A percentile compares a stretch with the other conserved stretches of the same genome.
Evolutionary conservation across 352 stramenopile species (phyloP).

Genomic region (Phytopythium oedochilum): DNA sequence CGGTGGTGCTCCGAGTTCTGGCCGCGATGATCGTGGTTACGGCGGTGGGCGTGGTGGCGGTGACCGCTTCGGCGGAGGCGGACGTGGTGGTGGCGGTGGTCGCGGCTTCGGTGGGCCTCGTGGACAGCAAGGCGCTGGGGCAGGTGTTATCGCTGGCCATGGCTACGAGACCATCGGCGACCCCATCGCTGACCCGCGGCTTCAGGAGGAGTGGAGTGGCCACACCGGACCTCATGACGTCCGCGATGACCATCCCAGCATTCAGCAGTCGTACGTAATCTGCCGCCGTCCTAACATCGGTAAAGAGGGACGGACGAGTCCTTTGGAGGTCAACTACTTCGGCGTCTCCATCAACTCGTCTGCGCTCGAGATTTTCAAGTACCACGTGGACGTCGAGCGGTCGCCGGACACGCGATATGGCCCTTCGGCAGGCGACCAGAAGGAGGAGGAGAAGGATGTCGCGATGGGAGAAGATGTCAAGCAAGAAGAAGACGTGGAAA

Average conservation of each 20-base stretch:
- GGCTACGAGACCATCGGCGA: conserved; percentile 54
- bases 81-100: conserved; percentile 24
- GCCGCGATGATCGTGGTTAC: conserved; percentile 8
- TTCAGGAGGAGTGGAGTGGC: conserved; percentile 47
- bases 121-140: conserved; percentile 27
- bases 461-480: conserved; percentile 29
- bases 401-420: conserved; percentile 53
- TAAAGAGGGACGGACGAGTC: conserved; percentile 24
- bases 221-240: conserved; percentile 26
- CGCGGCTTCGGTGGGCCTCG: conserved; percentile 26
- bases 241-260: conserved; percentile 28
- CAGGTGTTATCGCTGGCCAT: conserved; percentile 30
- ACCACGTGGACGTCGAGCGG: conserved; percentile 58
- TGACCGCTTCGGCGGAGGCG: conserved; percentile 19
- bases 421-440: conserved; percentile 28
- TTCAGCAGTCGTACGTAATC: conserved; percentile 39
- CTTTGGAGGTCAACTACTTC: conserved; percentile 66
- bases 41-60: conserved; percentile 13
- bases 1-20: conserved; percentile 3
- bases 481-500: conserved; percentile 39
- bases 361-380: conserved; percentile 62
- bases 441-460: conserved; percentile 23
- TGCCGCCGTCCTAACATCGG: conserved; percentile 37
- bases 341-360: conserved; percentile 39
- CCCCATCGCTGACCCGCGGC: conserved; percentile 40